phyloP scores from a whole-genome alignment of 2,329 filamentous ascomycete species.

The Alternaria ethzedia region DNA sequence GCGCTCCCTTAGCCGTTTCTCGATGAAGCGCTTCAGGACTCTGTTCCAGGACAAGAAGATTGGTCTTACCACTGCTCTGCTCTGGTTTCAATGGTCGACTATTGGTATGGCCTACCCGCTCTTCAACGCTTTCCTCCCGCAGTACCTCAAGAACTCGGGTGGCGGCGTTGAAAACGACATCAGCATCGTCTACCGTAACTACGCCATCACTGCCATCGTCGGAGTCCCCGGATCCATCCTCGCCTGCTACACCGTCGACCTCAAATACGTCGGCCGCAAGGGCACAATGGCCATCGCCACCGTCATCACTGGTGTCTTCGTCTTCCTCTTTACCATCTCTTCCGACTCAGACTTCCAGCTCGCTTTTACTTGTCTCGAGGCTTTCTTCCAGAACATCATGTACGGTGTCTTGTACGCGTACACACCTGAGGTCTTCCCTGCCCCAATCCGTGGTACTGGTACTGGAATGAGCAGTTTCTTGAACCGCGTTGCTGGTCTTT shows the following conservation, averaged over 20 bases:
- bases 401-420: slow-evolving; percentile 79
- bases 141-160: slow-evolving; percentile 73
- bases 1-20: slow-evolving; percentile 70
- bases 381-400: slow-evolving; percentile 65
- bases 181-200: slow-evolving; percentile 72
- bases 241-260: slow-evolving; percentile 74
- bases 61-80: slow-evolving; percentile 55
- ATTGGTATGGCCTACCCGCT: slow-evolving; percentile 88
- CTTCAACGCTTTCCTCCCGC: slow-evolving; percentile 89
- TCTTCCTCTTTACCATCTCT: slow-evolving; percentile 70
- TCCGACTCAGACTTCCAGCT: slow-evolving; percentile 65
- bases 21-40: slow-evolving; percentile 68
- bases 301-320: slow-evolving; percentile 69
- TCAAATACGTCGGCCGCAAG: slow-evolving; percentile 74
- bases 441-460: slow-evolving; percentile 73
- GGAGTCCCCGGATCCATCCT: slow-evolving; percentile 80
- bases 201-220: slow-evolving; percentile 77
- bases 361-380: slow-evolving; percentile 70
- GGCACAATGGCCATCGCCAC: slow-evolving; percentile 74
- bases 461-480: slow-evolving; percentile 75
- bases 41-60: slow-evolving; percentile 62
- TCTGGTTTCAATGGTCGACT: slow-evolving; percentile 82
- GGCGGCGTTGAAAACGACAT: slow-evolving; percentile 30
- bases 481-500: slow-evolving; percentile 70
- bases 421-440: slow-evolving; percentile 78